These are phyloP conservation scores for Globisporangium megalacanthum DNA, from an alignment of 352 stramenopile genomes.

Conservation along the genomic window DNA sequence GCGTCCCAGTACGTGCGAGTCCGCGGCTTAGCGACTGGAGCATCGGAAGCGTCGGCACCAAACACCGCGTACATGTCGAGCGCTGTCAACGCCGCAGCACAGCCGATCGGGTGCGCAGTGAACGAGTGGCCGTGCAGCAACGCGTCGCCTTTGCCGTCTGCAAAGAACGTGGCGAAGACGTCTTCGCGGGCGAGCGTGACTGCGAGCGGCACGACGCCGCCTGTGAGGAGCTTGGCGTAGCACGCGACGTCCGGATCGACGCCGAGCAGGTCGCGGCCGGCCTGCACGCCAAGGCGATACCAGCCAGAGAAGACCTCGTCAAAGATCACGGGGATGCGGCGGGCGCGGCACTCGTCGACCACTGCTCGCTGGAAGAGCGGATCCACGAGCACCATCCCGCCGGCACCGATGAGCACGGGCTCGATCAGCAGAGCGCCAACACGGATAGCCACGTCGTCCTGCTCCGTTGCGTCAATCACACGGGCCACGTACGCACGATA, in stretches of 20 bases:
- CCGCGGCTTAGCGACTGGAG: not conserved
- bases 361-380: slow-evolving; percentile 90
- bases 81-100: slow-evolving; percentile 81
- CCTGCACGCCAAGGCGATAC: slow-evolving; percentile 87
- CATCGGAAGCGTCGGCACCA: slow-evolving; percentile 18
- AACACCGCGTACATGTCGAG: slow-evolving; percentile 85
- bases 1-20: slow-evolving; percentile 58
- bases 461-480: slow-evolving; percentile 37
- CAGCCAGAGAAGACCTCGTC: slow-evolving; percentile 91
- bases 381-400: slow-evolving; percentile 89
- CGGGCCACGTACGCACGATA: slow-evolving; percentile 66
- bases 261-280: slow-evolving; percentile 75
- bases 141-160: slow-evolving; percentile 79
- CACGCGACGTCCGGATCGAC: slow-evolving; percentile 87
- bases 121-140: slow-evolving; percentile 92
- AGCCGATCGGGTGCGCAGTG: slow-evolving; percentile 88
- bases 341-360: slow-evolving; percentile 65
- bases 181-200: slow-evolving; percentile 85
- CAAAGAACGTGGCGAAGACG: slow-evolving; percentile 89
- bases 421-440: slow-evolving; percentile 86
- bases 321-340: slow-evolving; percentile 88
- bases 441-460: slow-evolving; percentile 22
- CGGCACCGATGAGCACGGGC: slow-evolving; percentile 85
- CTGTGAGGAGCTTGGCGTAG: slow-evolving; percentile 91
- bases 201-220: slow-evolving; percentile 82